Base-by-base conservation (phyloP, 2,329 filamentous ascomycete species). In the Zymoseptoria tritici region DNA sequence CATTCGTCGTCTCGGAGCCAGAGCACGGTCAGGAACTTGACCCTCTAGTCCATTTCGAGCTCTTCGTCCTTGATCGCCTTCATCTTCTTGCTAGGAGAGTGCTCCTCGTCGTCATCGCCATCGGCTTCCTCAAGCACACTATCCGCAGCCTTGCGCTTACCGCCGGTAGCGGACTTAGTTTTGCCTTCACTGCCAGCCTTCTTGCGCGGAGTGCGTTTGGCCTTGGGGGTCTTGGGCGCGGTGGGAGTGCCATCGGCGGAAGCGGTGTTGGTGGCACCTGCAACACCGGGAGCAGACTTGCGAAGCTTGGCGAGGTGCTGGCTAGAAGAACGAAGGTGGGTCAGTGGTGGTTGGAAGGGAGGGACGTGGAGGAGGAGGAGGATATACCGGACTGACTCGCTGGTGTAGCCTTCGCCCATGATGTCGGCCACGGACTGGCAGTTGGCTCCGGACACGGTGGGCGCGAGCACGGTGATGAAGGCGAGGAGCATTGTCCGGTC, bases 401-500 rank as follows among this genome's bases (percentile, higher is more conserved):
- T 24, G 13, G 21, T 62, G 57, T 20, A 57, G 49, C 51, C 60
- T 11, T n/a, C 50, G 31, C 49, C 52, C 55, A 62, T 57, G 22
- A 57, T 54, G 51, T 21, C 52, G 54, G 55, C 60, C 19, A 55
- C 57, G 9, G 52, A 7, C 3, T 54, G n/a, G 42, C 51, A 59
- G 24, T 57, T 49, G 19, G 46, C n/a, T 16, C 13, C 13, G 36
- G 2, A 5, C 8, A 31, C 36, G 29, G 31, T 59, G 19, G 54
- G 51, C 9, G 42, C 20, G 50, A 49, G 5, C 26, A 53, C 22
- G 55, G 56, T 42, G 57, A 57, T 57, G 54, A 62, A 49, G 36
- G n/a, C 50, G 54, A 62, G 57, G 13, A 62, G 42, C 26, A 62
- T 46, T 22, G 56, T 42, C 49, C 51, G 54, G 29, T 62, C 60